These are phyloP conservation scores for Kuraishia floccosa DNA, from an alignment of 805 yeast species.

Conservation along the genomic window DNA sequence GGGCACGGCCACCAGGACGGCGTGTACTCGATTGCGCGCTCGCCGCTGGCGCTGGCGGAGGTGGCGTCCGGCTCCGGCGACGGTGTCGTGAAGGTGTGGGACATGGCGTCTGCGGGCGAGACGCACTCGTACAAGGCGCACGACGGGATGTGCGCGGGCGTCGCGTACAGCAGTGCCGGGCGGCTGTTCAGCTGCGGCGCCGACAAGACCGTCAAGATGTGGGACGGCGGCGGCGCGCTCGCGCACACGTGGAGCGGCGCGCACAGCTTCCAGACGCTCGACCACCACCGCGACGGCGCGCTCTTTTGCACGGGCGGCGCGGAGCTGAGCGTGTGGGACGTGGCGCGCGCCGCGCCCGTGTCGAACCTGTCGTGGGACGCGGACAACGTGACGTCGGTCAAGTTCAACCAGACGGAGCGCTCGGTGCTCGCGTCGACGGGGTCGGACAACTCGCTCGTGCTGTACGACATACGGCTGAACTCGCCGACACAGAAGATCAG, in stretches of 20 bases:
- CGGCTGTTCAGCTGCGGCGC: constrained; percentile 77
- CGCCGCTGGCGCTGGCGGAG: constrained; percentile 55
- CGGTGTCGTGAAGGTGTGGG: constrained; percentile 93
- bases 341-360: constrained; percentile 64
- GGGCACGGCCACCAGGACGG: constrained; percentile 96
- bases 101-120: constrained; percentile 70
- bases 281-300: constrained; percentile 68
- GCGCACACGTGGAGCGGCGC: constrained; percentile 75
- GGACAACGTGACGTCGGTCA: constrained; percentile 73
- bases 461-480: constrained; percentile 84
- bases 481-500: constrained; percentile 88
- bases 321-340: constrained; percentile 86
- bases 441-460: constrained; percentile 79
- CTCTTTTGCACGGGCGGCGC: constrained; percentile 90
- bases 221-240: constrained; percentile 48
- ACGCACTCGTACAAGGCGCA: constrained; percentile 76
- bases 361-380: constrained; percentile 92
- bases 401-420: constrained; percentile 85
- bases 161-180: constrained; percentile 49
- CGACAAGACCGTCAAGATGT: constrained; percentile 80
- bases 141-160: constrained; percentile 79
- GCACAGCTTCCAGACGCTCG: constrained; percentile 74
- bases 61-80: constrained; percentile 93
- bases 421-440: constrained; percentile 83
- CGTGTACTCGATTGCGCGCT: constrained; percentile 77